phyloP scores from a whole-genome alignment of 495 filamentous ascomycete species.

The Hypoxylon lenormandii region DNA sequence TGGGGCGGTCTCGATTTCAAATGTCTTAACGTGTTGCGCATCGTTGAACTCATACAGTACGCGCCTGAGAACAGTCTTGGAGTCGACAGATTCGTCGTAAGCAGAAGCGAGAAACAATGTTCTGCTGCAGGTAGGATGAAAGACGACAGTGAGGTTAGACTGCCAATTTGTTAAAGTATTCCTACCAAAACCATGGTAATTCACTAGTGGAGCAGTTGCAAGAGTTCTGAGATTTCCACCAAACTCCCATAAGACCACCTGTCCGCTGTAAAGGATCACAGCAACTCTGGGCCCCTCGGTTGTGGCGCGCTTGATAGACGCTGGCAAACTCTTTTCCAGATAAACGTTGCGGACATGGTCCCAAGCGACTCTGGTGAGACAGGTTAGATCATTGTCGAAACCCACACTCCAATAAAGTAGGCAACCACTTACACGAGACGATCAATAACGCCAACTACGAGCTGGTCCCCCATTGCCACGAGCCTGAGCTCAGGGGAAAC shows the following conservation, averaged over 20 bases:
- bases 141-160: conserved; percentile 26
- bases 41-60: conserved; percentile 35
- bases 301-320: conserved; percentile 9
- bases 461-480: conserved; percentile 46
- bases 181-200: not conserved
- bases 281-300: conserved; percentile 37
- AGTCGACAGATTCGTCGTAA: not conserved
- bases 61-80: conserved; percentile 7
- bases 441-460: conserved; percentile 42
- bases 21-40: conserved; percentile 14
- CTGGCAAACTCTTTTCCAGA: conserved; percentile 36
- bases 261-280: conserved; percentile 37
- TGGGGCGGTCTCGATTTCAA: conserved; percentile 10
- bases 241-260: conserved; percentile 45
- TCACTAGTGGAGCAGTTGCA: conserved; percentile 10
- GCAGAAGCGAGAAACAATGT: conserved; percentile 42
- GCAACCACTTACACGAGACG: conserved; percentile 44
- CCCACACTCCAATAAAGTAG: not conserved
- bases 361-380: conserved; percentile 40
- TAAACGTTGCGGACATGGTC: conserved; percentile 39
- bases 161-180: conserved; percentile 22
- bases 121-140: conserved; percentile 33
- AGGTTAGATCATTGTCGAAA: conserved; percentile 13
- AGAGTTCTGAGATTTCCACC: conserved; percentile 18
- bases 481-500: conserved; percentile 13